Percentiles rank a stretch among this genome's conserved stretches.
Conservation (phyloP, 176 grass and related monocot species). For the Tillandsia fasciculata region DNA sequence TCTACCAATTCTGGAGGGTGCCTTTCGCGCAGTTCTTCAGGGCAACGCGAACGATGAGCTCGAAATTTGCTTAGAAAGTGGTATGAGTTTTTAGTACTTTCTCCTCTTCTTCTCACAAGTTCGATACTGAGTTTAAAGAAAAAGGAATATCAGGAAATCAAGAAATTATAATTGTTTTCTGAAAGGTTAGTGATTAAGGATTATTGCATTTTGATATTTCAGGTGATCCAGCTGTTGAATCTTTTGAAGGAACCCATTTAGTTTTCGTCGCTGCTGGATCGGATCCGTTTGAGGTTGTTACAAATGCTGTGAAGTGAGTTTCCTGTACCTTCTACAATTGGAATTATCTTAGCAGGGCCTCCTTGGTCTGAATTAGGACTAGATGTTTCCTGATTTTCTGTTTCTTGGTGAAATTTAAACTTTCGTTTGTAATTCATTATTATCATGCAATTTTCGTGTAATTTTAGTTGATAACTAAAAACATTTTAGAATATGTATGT, state of each 20-base stretch:
- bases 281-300: constrained; percentile 72
- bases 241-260: constrained; percentile 67
- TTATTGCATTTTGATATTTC: background rate
- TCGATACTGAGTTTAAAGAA: too few relatives aligned
- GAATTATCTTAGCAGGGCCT: too few relatives aligned
- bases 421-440: too few relatives aligned
- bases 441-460: too few relatives aligned
- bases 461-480: too few relatives aligned
- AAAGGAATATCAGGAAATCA: too few relatives aligned
- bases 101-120: background rate
- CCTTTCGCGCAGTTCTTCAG: constrained; percentile 66
- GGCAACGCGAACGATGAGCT: constrained; percentile 62
- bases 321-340: too few relatives aligned
- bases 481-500: too few relatives aligned
- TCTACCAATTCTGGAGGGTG: constrained; percentile 65
- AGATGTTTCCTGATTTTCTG: too few relatives aligned
- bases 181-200: constrained; percentile 6
- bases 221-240: constrained; percentile 64
- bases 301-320: constrained; percentile 62
- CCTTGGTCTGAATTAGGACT: too few relatives aligned
- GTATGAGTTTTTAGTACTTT: constrained; percentile 16
- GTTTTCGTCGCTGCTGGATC: constrained; percentile 56
- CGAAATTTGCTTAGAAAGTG: constrained; percentile 79
- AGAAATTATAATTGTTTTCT: background rate
- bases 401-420: too few relatives aligned